Percentiles rank a stretch among this genome's conserved stretches.
These are phyloP conservation scores for Moricandia arvensis DNA, from an alignment of 345 rosid genomes.

Conservation along the genomic window DNA sequence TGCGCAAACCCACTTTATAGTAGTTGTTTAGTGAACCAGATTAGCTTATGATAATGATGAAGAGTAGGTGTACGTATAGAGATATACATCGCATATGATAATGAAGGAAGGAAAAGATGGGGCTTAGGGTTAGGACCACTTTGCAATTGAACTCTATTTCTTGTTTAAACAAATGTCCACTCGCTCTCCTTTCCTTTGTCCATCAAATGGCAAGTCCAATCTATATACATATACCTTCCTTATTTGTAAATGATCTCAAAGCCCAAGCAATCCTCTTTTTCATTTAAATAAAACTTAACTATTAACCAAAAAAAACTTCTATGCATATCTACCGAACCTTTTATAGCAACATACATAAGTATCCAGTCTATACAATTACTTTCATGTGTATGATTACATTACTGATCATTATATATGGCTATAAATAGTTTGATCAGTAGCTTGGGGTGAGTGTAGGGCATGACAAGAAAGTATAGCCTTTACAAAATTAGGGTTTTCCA, in stretches of 20 bases:
- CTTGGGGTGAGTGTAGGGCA: no score
- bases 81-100: conserved; percentile 23
- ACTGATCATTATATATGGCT: background rate
- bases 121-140: conserved; percentile 39
- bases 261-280: background rate
- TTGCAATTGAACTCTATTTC: conserved; percentile 5
- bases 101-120: conserved; percentile 15
- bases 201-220: conserved; percentile 1
- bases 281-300: conserved; percentile 23
- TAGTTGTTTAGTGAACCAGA: background rate
- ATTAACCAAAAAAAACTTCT: background rate
- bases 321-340: background rate
- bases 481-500: conserved; percentile 31
- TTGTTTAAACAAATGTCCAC: conserved; percentile 28
- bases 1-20: background rate
- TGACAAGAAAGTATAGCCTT: conserved; percentile 24
- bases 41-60: conserved; percentile 33
- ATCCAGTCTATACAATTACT: background rate
- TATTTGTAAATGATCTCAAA: background rate
- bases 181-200: conserved; percentile 2
- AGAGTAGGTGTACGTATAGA: conserved; percentile 22
- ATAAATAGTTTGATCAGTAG: background rate
- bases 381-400: background rate
- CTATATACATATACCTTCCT: background rate
- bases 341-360: background rate